Conservation (phyloP, 2,329 filamentous ascomycete genomes). For the Rachicladosporium sp. region DNA sequence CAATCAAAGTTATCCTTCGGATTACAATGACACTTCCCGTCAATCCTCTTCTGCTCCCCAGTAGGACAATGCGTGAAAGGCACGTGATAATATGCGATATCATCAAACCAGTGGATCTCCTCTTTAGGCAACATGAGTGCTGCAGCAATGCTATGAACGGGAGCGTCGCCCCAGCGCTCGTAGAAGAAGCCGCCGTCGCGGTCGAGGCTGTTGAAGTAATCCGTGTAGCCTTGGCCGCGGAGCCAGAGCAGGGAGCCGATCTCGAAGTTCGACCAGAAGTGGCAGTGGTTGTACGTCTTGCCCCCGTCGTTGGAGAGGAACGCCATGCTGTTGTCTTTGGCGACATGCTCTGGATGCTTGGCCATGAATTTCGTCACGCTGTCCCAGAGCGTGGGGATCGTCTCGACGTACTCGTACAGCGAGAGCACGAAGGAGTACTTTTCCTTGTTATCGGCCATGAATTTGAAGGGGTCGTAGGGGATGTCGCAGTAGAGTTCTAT, state of each 20-base stretch:
- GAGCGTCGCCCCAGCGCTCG: constrained; percentile 95
- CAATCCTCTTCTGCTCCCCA: constrained; percentile 67
- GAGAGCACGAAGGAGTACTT: constrained; percentile 97
- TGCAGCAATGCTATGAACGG: constrained; percentile 94
- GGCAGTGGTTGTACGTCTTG: constrained; percentile 90
- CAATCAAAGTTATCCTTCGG: constrained; percentile 97
- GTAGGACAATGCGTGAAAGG: constrained; percentile 97
- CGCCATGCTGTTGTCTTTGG: constrained; percentile 69
- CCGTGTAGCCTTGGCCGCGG: constrained; percentile 72
- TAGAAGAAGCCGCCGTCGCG: constrained; percentile 95
- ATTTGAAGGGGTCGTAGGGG: constrained; percentile 89
- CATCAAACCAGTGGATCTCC: constrained; percentile 96
- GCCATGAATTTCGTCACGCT: constrained; percentile 90
- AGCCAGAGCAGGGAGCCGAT: constrained; percentile 91
- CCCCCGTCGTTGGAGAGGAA: constrained; percentile 89
- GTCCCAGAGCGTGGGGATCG: constrained; percentile 91
- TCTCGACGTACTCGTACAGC: constrained; percentile 92
- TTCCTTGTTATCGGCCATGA: constrained; percentile 90
- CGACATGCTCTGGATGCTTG: constrained; percentile 78
- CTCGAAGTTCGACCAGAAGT: constrained; percentile 99
- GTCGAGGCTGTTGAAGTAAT: constrained; percentile 84
- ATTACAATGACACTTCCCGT: constrained; percentile 88
- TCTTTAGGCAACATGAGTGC: constrained; percentile 78
- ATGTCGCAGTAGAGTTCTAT: constrained; percentile 95
- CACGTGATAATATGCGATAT: constrained; percentile 96